Percentiles rank a stretch among this genome's conserved stretches.
Evolutionary conservation across 495 filamentous ascomycete species (phyloP).

Genomic region (Jackrogersella minutella): DNA sequence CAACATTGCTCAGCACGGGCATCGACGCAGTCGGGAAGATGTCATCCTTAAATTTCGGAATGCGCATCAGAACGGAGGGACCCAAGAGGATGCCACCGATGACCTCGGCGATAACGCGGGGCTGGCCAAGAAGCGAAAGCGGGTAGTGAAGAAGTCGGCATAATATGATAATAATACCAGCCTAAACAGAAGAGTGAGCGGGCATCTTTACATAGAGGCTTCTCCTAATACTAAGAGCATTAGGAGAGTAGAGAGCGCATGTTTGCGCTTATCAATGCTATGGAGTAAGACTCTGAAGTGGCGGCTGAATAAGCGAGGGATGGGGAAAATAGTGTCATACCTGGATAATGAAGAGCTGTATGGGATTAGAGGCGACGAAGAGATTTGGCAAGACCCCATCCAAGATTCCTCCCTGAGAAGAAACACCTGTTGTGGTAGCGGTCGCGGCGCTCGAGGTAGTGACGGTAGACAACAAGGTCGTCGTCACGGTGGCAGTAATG

Average conservation of each 20-base stretch:
- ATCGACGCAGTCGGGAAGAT: slow-evolving; percentile 82
- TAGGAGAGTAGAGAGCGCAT: background rate
- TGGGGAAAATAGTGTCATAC: slow-evolving; percentile 54
- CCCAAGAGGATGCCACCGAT: slow-evolving; percentile 92
- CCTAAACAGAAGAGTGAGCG: slow-evolving; percentile 61
- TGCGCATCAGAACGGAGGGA: slow-evolving; percentile 83
- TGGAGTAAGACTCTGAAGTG: background rate
- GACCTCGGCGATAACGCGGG: slow-evolving; percentile 94
- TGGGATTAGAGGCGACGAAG: slow-evolving; percentile 67
- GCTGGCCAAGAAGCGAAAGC: slow-evolving; percentile 85
- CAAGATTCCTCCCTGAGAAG: slow-evolving; percentile 42
- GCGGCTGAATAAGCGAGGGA: background rate
- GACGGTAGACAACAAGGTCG: slow-evolving; percentile 38
- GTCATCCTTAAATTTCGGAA: slow-evolving; percentile 78
- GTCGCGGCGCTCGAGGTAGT: slow-evolving; percentile 20
- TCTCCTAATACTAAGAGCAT: background rate
- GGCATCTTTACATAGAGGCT: background rate
- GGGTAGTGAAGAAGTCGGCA: slow-evolving; percentile 80
- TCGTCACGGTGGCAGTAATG: slow-evolving; percentile 26
- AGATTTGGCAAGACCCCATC: slow-evolving; percentile 43
- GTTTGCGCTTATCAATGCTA: background rate
- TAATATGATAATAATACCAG: slow-evolving; percentile 87
- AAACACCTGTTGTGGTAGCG: slow-evolving; percentile 15
- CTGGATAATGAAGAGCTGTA: slow-evolving; percentile 95
- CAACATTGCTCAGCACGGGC: slow-evolving; percentile 78